phyloP scores from a whole-genome alignment of 352 stramenopile genomes.

The Saprolegnia parasitica region DNA sequence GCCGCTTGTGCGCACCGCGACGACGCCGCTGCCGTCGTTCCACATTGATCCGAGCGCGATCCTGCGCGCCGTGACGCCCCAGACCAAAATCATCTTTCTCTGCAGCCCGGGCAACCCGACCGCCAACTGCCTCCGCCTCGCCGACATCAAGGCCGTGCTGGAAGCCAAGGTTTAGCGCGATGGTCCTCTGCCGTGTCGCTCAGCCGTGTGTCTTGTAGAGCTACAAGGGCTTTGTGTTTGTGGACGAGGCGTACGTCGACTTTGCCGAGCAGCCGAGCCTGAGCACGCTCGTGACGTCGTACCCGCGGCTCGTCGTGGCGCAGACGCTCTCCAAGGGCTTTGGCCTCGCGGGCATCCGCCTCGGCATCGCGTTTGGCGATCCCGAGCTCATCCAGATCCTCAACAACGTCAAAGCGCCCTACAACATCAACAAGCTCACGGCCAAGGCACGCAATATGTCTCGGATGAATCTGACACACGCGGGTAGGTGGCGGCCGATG shows the following conservation, averaged over 20 bases:
- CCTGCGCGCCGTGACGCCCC: conserved; percentile 74
- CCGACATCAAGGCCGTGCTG: conserved; percentile 88
- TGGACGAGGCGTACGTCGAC: conserved; percentile 98
- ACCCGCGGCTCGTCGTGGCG: conserved; percentile 94
- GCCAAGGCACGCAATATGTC: conserved; percentile 51
- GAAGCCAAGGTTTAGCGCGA: conserved; percentile 49
- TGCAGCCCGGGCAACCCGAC: conserved; percentile 98
- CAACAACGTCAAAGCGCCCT: conserved; percentile 99
- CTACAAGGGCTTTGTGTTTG: conserved; percentile 93
- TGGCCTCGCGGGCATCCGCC: conserved; percentile 93
- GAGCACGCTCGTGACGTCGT: conserved; percentile 87
- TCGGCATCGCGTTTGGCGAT: conserved; percentile 89
- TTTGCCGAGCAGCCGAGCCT: conserved; percentile 82
- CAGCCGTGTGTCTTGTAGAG: too few relatives aligned
- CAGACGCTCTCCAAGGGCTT: conserved; percentile 98
- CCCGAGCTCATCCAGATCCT: conserved; percentile 94
- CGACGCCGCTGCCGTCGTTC: conserved; percentile 53
- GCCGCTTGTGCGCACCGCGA: conserved; percentile 53
- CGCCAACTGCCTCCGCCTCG: conserved; percentile 87
- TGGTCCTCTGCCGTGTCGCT: background rate
- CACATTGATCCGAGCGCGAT: conserved; percentile 86
- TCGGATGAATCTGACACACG: background rate
- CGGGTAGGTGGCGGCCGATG: conserved; percentile 49
- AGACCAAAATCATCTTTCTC: conserved; percentile 96
- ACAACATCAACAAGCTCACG: conserved; percentile 98